Evolutionary conservation across 768 basidiomycete genomes (phyloP).

Genomic region (Agaricus sinodeliciosus): DNA sequence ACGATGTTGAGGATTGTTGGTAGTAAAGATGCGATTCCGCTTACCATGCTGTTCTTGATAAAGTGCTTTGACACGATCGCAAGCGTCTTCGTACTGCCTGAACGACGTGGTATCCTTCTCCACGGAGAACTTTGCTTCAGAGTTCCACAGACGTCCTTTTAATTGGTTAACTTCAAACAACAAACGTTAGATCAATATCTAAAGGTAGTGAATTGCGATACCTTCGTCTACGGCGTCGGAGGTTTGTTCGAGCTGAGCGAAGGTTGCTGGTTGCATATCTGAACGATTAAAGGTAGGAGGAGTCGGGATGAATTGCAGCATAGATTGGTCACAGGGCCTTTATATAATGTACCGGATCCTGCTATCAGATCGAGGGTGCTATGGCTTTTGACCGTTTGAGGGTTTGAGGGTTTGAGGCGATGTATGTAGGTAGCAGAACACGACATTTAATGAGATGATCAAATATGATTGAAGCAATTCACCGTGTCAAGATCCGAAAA

Average conservation of each 20-base stretch:
- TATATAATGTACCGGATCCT: not conserved
- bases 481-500: no score
- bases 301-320: not conserved
- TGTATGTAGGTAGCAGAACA: no score
- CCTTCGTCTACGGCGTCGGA: conserved; percentile 47
- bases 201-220: conserved; percentile 11
- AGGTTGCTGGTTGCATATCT: conserved; percentile 15
- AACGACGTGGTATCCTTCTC: conserved; percentile 62
- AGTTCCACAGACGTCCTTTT: conserved; percentile 56
- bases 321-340: not conserved
- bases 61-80: conserved; percentile 71
- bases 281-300: not conserved
- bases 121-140: conserved; percentile 49
- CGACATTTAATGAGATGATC: no score
- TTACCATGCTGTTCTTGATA: conserved; percentile 77
- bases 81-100: conserved; percentile 68
- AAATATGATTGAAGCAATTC: no score
- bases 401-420: no score
- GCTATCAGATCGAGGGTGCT: no score
- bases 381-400: no score
- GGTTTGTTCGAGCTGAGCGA: conserved; percentile 33
- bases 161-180: conserved; percentile 54
- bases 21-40: not conserved
- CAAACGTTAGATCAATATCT: not conserved
- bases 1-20: conserved; percentile 23